Base-by-base conservation (phyloP, 2,329 filamentous ascomycete genomes). In the Pestalotiopsis sp. region DNA sequence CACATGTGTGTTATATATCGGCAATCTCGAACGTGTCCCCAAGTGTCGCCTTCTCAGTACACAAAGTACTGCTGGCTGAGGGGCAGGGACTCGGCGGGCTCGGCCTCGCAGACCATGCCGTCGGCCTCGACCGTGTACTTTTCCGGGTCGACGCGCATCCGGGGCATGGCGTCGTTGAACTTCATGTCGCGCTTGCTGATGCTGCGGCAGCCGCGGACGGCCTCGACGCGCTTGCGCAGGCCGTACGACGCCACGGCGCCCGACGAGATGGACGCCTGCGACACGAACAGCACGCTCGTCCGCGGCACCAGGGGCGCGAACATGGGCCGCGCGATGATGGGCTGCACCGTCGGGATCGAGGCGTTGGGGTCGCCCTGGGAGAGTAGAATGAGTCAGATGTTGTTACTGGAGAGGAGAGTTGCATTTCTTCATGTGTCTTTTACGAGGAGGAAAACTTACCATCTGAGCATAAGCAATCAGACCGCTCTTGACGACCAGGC, bases 131-230 rank as follows among this genome's bases (percentile, higher is more conserved):
- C 95, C 17, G 85, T 88, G 82, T 98, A 98, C 76, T 88, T 91
- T 86, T 98, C 95, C 4, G 95, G 93, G 79, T 98, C 95, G 69
- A 98, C 95, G 75, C 85, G 90, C 93, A 98, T 98, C 82, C 86
- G 89, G 14, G 95, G 95, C 88, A 90, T 94, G 67, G 81, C 81
- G 76, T 94, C 90, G 79, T 98, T 98, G 80, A 90, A 95, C 77
- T 93, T 94, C 94, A 98, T 97, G 80, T 98, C 93, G 74, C 81
- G 85, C 86, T 98, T 98, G 58, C 91, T 85, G 59, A 97, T 87
- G 39, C 80, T 87, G 69, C 95, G 86, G 79, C 94, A 97, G 67
- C 88, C 88, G 76, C 86, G 90, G 63, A 98, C 94, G 3, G 93
- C 84, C 82, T 96, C 93, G 71, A 98, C 83, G 61, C 93, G 89